Percentiles rank a stretch among this genome's conserved stretches.
Evolutionary conservation across 139 green algal genomes (phyloP).

Genomic region (Gonium pectorale): DNA sequence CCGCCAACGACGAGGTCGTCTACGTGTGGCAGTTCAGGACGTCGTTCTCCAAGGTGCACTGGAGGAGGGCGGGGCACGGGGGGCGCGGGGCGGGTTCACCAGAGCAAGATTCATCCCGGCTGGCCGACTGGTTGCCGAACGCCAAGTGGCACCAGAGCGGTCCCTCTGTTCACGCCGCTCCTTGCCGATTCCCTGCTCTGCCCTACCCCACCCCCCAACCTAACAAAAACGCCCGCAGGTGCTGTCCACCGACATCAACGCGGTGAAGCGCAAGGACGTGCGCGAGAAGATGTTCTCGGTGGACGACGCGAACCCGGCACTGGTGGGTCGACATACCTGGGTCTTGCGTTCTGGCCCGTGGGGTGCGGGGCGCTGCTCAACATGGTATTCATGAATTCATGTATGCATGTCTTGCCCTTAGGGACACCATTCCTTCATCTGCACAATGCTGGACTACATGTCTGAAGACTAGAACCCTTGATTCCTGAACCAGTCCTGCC

Average conservation of each 20-base stretch:
- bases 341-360: no score
- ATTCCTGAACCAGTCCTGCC: no score
- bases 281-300: conserved; percentile 77
- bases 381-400: no score
- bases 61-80: not conserved
- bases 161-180: not conserved
- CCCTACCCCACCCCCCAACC: no score
- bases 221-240: conserved; percentile 47
- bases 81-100: no score
- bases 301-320: conserved; percentile 57
- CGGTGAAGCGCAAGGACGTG: conserved; percentile 63
- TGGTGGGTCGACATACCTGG: no score
- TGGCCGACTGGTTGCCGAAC: not conserved
- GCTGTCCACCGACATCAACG: conserved; percentile 61
- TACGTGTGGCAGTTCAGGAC: conserved; percentile 83
- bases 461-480: no score
- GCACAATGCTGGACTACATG: no score
- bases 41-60: conserved; percentile 56
- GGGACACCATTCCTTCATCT: no score
- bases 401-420: no score
- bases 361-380: no score
- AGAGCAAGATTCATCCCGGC: no score
- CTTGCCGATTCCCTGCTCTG: not conserved
- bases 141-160: not conserved
- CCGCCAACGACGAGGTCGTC: conserved; percentile 68